Percentiles rank a stretch among this genome's conserved stretches.
Evolutionary conservation across 495 filamentous ascomycete genomes (phyloP).

Genomic region (Penicillium herquei): DNA sequence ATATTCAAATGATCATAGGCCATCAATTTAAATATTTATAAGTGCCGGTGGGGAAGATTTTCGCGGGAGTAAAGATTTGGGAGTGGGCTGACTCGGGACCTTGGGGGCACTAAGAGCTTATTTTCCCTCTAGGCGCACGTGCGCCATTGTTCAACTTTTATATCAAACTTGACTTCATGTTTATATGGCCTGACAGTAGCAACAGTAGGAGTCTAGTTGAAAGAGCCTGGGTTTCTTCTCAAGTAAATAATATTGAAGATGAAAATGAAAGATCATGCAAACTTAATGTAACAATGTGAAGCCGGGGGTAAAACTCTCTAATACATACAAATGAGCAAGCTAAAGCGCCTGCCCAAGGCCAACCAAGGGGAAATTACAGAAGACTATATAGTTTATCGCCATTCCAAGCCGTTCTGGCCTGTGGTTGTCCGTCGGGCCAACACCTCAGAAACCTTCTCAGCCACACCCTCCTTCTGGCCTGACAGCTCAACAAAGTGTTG

Average conservation of each 20-base stretch:
- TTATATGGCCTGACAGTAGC: too few relatives aligned
- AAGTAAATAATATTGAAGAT: neutral
- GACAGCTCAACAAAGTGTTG: constrained; percentile 31
- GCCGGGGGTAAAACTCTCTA: constrained; percentile 19
- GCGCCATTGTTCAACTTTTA: too few relatives aligned
- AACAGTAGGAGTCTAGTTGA: too few relatives aligned
- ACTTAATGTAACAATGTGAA: constrained; percentile 9
- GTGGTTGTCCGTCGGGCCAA: constrained; percentile 26
- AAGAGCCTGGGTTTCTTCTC: too few relatives aligned
- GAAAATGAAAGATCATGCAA: constrained; percentile 2
- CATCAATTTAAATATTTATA: too few relatives aligned
- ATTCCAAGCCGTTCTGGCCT: constrained; percentile 24
- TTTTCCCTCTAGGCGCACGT: too few relatives aligned
- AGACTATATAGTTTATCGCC: constrained; percentile 22
- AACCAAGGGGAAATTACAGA: constrained; percentile 23
- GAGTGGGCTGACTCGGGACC: too few relatives aligned
- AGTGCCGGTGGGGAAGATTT: too few relatives aligned
- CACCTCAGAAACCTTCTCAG: constrained; percentile 42
- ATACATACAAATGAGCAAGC: constrained; percentile 16
- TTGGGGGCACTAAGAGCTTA: too few relatives aligned
- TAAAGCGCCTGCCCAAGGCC: constrained; percentile 5
- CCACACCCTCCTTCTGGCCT: constrained; percentile 39
- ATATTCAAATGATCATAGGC: too few relatives aligned
- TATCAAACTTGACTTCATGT: too few relatives aligned
- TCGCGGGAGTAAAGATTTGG: too few relatives aligned